These are phyloP conservation scores for Leccinum uliginosum DNA, from an alignment of 768 basidiomycete genomes.

Conservation along the genomic window DNA sequence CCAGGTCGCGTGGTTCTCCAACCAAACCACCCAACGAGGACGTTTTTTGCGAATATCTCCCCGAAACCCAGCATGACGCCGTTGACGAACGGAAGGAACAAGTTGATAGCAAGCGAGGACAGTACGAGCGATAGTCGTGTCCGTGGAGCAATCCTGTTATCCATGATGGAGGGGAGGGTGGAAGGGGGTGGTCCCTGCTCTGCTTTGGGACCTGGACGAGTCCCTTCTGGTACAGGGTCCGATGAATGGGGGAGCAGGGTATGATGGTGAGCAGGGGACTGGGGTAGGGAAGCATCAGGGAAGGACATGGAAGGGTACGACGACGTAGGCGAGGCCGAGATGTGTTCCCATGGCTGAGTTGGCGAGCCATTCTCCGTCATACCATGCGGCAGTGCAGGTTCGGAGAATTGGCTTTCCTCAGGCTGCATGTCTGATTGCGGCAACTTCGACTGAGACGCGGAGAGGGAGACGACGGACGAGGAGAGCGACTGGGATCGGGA, in stretches of 20 bases:
- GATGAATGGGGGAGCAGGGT: constrained; percentile 16
- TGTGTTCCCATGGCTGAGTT: constrained; percentile 71
- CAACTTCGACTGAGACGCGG: constrained; percentile 9
- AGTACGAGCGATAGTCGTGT: constrained; percentile 66
- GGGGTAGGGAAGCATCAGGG: constrained; percentile 56
- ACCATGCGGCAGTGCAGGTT: constrained; percentile 1
- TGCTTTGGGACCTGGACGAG: constrained; percentile 21
- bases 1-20: constrained; percentile 32
- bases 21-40: constrained; percentile 53
- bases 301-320: constrained; percentile 82
- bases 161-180: constrained; percentile 68
- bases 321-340: constrained; percentile 51
- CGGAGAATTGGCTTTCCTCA: constrained; percentile 20
- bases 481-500: constrained; percentile 21
- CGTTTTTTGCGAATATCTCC: constrained; percentile 83
- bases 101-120: constrained; percentile 77
- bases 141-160: constrained; percentile 57
- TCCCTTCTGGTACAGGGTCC: constrained; percentile 1
- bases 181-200: constrained; percentile 31
- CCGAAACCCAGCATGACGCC: constrained; percentile 97
- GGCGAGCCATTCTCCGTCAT: constrained; percentile 21
- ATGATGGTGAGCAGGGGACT: constrained; percentile 36
- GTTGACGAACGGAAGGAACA: constrained; percentile 85
- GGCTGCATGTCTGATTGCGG: constrained; percentile 21
- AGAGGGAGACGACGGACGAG: constrained; percentile 16